These are phyloP conservation scores for Mycena sanguinolenta DNA, from an alignment of 768 basidiomycete species.

Conservation along the genomic window DNA sequence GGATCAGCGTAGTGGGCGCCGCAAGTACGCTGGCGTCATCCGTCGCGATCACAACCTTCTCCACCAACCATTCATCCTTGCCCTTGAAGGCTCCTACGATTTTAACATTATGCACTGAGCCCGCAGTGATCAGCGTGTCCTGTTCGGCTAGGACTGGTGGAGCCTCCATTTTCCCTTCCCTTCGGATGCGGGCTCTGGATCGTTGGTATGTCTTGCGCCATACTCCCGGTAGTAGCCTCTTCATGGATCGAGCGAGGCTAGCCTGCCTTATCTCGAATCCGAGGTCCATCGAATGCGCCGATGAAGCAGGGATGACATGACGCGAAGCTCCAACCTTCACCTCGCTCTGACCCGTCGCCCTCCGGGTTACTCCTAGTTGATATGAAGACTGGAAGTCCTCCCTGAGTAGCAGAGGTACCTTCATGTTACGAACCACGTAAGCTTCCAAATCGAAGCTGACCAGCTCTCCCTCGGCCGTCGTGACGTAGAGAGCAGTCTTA, in stretches of 20 bases:
- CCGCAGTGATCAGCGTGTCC: conserved; percentile 13
- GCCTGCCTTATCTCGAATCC: conserved; percentile 17
- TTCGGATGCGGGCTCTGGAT: neutral
- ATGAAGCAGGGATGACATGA: conserved; percentile 20
- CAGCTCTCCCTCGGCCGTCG: neutral
- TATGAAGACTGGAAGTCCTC: conserved; percentile 44
- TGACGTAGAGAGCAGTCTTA: neutral
- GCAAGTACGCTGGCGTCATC: neutral
- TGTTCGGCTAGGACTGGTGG: conserved; percentile 8
- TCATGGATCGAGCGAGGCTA: neutral
- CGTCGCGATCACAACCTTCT: conserved; percentile 5
- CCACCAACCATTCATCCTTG: conserved; percentile 31
- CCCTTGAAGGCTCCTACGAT: conserved; percentile 19
- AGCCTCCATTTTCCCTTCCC: neutral
- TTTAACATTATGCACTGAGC: conserved; percentile 11
- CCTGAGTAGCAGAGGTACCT: conserved; percentile 42
- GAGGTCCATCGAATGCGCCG: conserved; percentile 8
- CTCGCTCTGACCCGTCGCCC: conserved; percentile 11
- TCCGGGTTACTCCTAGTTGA: conserved; percentile 35
- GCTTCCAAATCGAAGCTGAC: conserved; percentile 36
- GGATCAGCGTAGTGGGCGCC: neutral
- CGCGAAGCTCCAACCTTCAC: too few species aligned
- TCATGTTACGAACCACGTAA: conserved; percentile 43
- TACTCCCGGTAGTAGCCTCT: neutral
- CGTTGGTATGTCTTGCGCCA: neutral